Base-by-base conservation (phyloP, 2,329 filamentous ascomycete species). In the Colletotrichum lentis region DNA sequence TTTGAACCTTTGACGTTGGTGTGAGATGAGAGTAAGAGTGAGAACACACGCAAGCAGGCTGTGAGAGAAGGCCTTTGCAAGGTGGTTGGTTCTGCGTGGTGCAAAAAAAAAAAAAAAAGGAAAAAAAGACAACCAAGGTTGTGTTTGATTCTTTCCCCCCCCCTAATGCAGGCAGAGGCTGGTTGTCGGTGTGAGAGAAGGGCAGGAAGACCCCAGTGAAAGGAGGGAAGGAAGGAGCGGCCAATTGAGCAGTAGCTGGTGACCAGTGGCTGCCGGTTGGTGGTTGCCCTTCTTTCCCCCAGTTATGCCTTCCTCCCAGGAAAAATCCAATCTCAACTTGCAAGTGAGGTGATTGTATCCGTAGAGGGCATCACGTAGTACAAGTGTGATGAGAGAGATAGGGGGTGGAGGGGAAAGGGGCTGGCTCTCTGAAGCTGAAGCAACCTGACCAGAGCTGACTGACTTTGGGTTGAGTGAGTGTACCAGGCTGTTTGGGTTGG, bases 281-380 rank as follows among this genome's bases (percentile, higher is more conserved):
- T 31, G 1, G 27, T 31, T 31, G 7, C 7, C 27, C 27, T 31
- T 31, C 46, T 52, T 35, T 31, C 52, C 16, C 47, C 41, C 20
- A 44, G 39, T 55, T 55, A 50, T 37, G 44, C 62, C 65, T 56
- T 60, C 50, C 57, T 62, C n/a, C 62, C 52, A 8, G 6, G 27
- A 20, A 24, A 16, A 16, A 31, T 41, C 35, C 39, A 27, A 16
- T 39, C 27, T 65, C 56, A 61, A 68, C 65, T 65, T 62, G 37
- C 35, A 54, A 20, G 35, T 50, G 20, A 41, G n/a, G 6, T 31
- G 49, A 65, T 24, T 3, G n/a, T n/a, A n/a, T n/a, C n/a, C n/a
- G 55, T 60, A 18, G 62, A 65, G 62, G 62, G 65, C 62, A 68
- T 65, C 65, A 60, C 62, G n/a, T 43, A 65, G 54, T 54, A 68